Base-by-base conservation (phyloP, 768 basidiomycete genomes). In the Cubamyces lactineus region DNA sequence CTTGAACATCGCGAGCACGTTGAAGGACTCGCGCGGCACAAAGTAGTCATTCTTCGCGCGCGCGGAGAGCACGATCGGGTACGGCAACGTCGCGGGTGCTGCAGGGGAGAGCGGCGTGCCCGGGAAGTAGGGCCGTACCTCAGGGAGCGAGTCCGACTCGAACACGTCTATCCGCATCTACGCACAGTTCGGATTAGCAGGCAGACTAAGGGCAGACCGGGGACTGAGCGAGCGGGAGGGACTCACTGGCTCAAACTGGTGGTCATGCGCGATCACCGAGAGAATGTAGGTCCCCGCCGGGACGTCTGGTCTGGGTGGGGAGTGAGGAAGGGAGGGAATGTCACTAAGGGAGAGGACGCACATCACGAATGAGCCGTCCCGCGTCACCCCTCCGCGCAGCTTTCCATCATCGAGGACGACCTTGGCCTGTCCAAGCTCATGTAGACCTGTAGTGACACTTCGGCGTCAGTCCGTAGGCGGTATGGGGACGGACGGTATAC, bases 101-200 rank as follows among this genome's bases (percentile, higher is more conserved):
- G 84, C 74, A 16, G 89, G 84, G 46, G 83, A 80, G 56, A 91
- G 70, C 7, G 90, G 86, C 1, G 90, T 91, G 49, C 89, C 91
- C 50, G 83, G 75, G 52, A 85, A 69, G 69, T 91, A 87, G 6
- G 90, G 84, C 40, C 81, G 80, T 28, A 87, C 80, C 71, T 89
- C 82, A 23, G 79, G 77, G 23, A 75, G 68, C 26, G 74, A 68
- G 34, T 79, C 71, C 39, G 83, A 74, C 58, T 76, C 72, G 41
- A 77, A 68, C 39, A 92, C 80, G 66, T 92, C 89, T 63, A 94
- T 71, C 38, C 89, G 87, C 61, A 90, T 68, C 92, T 94, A 67
- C 19, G 55, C 9, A 30, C 24, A 23, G 15, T 1, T 2, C 2
- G 28, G 47, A 46, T 63, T 47, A 65, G 58, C 45, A 43, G 52